Evolutionary conservation across 1,284 basidiomycete species (phyloP), one percentile per base, ranked within the genome.

Genomic region (Leucoagaricus sp.): DNA sequence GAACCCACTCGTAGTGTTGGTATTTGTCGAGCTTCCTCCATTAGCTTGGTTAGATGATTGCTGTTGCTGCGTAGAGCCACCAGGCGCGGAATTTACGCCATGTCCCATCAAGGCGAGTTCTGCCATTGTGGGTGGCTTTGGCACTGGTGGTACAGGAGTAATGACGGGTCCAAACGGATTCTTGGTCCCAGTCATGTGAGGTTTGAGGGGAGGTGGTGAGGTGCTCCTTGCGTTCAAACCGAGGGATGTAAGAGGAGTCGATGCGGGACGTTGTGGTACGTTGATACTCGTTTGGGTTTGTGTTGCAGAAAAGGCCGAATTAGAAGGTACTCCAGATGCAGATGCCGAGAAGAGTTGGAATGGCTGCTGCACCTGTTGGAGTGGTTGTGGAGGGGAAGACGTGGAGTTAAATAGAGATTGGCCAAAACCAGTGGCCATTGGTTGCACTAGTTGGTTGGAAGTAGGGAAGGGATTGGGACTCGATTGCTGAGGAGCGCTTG

Each of bases 91-190:
- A 12, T 26, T 21, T 10, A 7, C 7, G 28, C 45, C 47, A 25
- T 13, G 21, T 21, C 56, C 50, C 6, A 47, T 33, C 49, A 66
- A 45, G 33, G 31, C 63, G 58, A 98, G 72, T 66, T 97, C 90
- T 71, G 92, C 85, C 65, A 98, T 75, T 1, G 91, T 92, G 9
- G 91, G 93, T 17, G 80, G 79, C 69, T 88, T 90, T 2, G 90
- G 86, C 17, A 90, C 74, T 15, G 87, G 85, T 1, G 90, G 87
- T 42, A 81, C 74, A n/a, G 87, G 73, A 41, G 85, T 78, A 2
- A 83, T 78, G 2, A 90, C 82, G 23, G 87, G 83, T 6, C 95
- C 95, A 65, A 99, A 99, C 0, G 96, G 96, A 78, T 99, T 99
- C 65, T 87, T 88, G 2, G 93, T 93, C 17, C 96, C 96, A 1